phyloP scores from a whole-genome alignment of 257 asterid species.

The Primulina huaijiensis region DNA sequence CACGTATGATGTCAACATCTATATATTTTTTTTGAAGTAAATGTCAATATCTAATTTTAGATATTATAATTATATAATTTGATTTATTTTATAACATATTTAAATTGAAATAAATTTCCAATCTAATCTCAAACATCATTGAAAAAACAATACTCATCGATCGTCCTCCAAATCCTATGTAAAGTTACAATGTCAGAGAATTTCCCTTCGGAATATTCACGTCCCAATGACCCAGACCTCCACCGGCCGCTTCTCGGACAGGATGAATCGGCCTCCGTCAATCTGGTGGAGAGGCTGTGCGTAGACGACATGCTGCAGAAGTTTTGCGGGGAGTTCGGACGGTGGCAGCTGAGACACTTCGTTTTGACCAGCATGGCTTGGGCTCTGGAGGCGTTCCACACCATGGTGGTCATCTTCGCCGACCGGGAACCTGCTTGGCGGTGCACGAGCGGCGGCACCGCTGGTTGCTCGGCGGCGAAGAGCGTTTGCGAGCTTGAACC shows the following conservation, averaged over 20 bases:
- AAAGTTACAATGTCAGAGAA: slow-evolving; percentile 24
- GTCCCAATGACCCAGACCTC: slow-evolving; percentile 23
- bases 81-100: too few relatives aligned
- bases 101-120: too few relatives aligned
- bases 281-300: slow-evolving; percentile 37
- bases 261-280: neutral
- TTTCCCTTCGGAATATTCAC: slow-evolving; percentile 10
- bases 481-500: slow-evolving; percentile 56
- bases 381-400: slow-evolving; percentile 84
- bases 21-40: too few relatives aligned
- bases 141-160: too few relatives aligned
- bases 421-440: slow-evolving; percentile 76
- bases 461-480: slow-evolving; percentile 28
- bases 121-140: neutral
- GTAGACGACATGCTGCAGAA: slow-evolving; percentile 65
- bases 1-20: too few relatives aligned
- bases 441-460: slow-evolving; percentile 33
- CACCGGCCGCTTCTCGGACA: slow-evolving; percentile 38
- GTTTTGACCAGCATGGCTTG: slow-evolving; percentile 67
- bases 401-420: slow-evolving; percentile 88
- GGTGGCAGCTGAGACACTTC: slow-evolving; percentile 78
- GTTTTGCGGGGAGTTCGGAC: slow-evolving; percentile 78
- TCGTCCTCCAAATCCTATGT: neutral
- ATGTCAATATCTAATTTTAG: too few relatives aligned
- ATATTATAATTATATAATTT: too few relatives aligned